Evolutionary conservation across 805 yeast genomes (phyloP), one percentile per base, ranked within the genome.

Genomic region (Jamesozyma lodderae): DNA sequence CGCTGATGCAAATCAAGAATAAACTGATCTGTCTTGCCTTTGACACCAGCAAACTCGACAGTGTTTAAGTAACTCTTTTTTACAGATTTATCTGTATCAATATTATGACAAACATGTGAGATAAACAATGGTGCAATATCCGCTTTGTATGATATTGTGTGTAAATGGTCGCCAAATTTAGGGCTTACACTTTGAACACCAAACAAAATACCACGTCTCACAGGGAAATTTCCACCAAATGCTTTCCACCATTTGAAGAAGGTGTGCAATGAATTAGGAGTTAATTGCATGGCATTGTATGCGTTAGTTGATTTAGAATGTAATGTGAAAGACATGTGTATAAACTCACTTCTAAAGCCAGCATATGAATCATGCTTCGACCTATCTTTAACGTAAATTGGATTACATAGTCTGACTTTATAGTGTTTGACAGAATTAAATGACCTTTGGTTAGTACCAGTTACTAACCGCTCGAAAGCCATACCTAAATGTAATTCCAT

Each of bases 201-300:
- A 64, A 85, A 90, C 18, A 92, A 53, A 1, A 62, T 58, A 0
- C 97, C 96, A 33, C 73, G 69, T 36, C 94, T 71, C 13, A 86
- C 72, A 0, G 97, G 95, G 16, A 88, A 65, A 39, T 80, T 78
- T 19, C 90, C 80, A n/a, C 80, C 72, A 59, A 90, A 90, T 46
- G 83, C 70, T 24, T 63, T 61, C 95, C 96, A 88, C 97, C 97
- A 92, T 4, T 59, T 54, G 51, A 76, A 77, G 62, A 92, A 87
- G 42, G 77, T 81, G 6, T 63, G 55, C 47, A 90, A 68, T 0
- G 79, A 71, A 4, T 65, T 66, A 1, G 96, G 95, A 2, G 87
- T 70, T 37, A 90, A 61, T 54, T 88, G 94, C 32, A 83, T 70
- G 1, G 87, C 68, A 60, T 88, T 90, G 48, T 78, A 77, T 9